Evolutionary conservation across 1,284 basidiomycete species (phyloP).

Genomic region (Malassezia equina): DNA sequence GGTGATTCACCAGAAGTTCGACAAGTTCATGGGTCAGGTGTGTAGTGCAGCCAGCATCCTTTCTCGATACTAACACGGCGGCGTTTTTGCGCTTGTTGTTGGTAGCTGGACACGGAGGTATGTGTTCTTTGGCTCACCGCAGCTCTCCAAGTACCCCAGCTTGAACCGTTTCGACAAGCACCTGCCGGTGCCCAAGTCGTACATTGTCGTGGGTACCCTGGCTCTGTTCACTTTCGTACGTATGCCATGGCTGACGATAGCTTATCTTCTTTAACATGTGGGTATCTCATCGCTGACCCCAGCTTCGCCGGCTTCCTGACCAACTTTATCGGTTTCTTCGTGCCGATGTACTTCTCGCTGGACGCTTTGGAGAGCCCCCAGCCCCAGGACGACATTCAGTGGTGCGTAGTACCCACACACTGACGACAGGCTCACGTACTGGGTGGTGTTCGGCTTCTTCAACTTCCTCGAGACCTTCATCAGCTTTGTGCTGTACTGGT

Average conservation of each 20-base stretch:
- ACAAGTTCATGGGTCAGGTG: slow-evolving; percentile 46
- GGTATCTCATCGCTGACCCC: not conserved
- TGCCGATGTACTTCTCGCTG: slow-evolving; percentile 48
- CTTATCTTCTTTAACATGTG: slow-evolving; percentile 49
- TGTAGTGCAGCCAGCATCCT: slow-evolving; percentile 9
- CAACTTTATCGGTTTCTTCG: slow-evolving; percentile 45
- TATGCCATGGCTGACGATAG: slow-evolving; percentile 37
- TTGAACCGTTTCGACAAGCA: slow-evolving; percentile 63
- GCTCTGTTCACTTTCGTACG: slow-evolving; percentile 51
- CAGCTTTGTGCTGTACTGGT: slow-evolving; percentile 52
- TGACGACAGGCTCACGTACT: slow-evolving; percentile 43
- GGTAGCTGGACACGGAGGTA: slow-evolving; percentile 84
- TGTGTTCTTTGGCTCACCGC: slow-evolving; percentile 28
- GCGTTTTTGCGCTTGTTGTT: not conserved
- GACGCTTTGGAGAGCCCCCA: slow-evolving; percentile 44
- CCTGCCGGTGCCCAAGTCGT: slow-evolving; percentile 85
- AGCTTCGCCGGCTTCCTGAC: slow-evolving; percentile 47
- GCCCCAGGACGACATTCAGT: slow-evolving; percentile 48
- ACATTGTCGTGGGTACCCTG: slow-evolving; percentile 68
- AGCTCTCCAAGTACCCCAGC: slow-evolving; percentile 78
- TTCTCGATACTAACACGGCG: slow-evolving; percentile 1
- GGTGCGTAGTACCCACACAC: slow-evolving; percentile 20
- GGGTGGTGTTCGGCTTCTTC: slow-evolving; percentile 48
- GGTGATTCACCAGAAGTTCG: slow-evolving; percentile 40
- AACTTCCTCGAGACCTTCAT: slow-evolving; percentile 46